phyloP scores from a whole-genome alignment of 805 yeast genomes.

The Yarrowia sp. region DNA sequence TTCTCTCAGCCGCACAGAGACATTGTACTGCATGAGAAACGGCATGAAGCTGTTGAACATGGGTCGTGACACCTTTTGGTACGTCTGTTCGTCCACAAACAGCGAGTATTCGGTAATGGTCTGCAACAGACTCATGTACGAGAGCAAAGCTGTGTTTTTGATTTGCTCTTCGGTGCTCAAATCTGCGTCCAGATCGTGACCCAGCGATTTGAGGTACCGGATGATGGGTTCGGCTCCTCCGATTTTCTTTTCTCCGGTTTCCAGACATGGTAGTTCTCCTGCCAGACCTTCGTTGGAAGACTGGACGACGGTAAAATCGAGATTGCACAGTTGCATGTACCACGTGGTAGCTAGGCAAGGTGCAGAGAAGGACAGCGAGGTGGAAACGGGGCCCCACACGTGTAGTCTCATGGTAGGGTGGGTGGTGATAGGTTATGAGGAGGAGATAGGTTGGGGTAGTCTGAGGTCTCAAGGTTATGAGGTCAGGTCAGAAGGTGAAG shows the following conservation, averaged over 20 bases:
- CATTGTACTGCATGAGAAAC: constrained; percentile 29
- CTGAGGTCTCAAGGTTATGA: too few relatives aligned
- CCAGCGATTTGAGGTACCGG: constrained; percentile 22
- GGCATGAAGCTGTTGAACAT: constrained; percentile 29
- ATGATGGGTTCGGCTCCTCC: constrained; percentile 31
- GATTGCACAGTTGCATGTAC: constrained; percentile 25
- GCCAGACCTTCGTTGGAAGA: constrained; percentile 29
- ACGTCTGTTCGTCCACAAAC: constrained; percentile 32
- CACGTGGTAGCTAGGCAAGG: constrained; percentile 34
- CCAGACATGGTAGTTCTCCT: constrained; percentile 31
- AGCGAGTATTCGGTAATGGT: constrained; percentile 27
- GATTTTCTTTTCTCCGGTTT: constrained; percentile 2
- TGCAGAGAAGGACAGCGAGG: constrained; percentile 32
- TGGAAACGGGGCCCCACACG: constrained; percentile 32
- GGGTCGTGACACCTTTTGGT: constrained; percentile 34
- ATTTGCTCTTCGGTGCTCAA: neutral
- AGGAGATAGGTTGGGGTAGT: neutral
- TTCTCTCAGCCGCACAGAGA: constrained; percentile 45
- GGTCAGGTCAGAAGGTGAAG: too few relatives aligned
- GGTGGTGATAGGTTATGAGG: neutral
- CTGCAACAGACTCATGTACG: constrained; percentile 23
- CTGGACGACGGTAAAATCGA: constrained; percentile 27
- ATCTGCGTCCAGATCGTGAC: neutral
- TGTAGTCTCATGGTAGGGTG: constrained; percentile 27
- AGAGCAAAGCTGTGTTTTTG: constrained; percentile 24